These are phyloP conservation scores for Conringia planisiliqua DNA, from an alignment of 345 rosid genomes.

Conservation along the genomic window DNA sequence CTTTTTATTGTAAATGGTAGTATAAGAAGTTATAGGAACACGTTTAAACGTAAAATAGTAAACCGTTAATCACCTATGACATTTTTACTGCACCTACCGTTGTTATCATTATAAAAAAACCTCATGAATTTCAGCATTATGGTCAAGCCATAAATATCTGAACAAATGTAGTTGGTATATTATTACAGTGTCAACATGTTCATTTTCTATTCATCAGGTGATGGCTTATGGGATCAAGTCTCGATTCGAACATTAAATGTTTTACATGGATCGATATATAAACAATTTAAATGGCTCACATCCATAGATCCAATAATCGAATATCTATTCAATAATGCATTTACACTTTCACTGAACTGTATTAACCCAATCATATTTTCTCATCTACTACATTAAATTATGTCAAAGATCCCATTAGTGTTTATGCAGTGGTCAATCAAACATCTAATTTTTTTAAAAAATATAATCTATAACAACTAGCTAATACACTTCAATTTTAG, in stretches of 20 bases:
- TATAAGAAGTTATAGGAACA: too few species aligned
- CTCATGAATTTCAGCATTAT: conserved; percentile 23
- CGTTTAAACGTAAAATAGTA: too few species aligned
- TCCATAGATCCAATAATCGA: conserved; percentile 21
- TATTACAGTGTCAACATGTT: conserved; percentile 7
- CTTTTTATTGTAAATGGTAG: too few species aligned
- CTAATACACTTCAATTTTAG: too few species aligned
- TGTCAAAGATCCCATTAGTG: conserved; percentile 8
- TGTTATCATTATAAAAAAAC: background rate
- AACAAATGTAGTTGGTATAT: conserved; percentile 20
- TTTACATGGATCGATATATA: conserved; percentile 24
- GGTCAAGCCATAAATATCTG: conserved; percentile 11
- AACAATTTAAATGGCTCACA: conserved; percentile 14
- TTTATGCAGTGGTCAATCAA: too few species aligned
- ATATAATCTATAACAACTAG: too few species aligned
- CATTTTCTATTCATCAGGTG: conserved; percentile 17
- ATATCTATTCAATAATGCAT: conserved; percentile 10
- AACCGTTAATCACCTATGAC: background rate
- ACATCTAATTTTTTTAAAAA: too few species aligned
- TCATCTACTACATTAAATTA: conserved; percentile 7
- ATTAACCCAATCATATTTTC: conserved; percentile 21
- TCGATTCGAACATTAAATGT: conserved; percentile 33
- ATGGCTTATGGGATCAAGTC: conserved; percentile 26
- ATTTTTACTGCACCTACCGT: background rate
- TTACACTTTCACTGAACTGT: conserved; percentile 9